Base-by-base conservation (phyloP, 2,329 filamentous ascomycete genomes). In the Capronia coronata region DNA sequence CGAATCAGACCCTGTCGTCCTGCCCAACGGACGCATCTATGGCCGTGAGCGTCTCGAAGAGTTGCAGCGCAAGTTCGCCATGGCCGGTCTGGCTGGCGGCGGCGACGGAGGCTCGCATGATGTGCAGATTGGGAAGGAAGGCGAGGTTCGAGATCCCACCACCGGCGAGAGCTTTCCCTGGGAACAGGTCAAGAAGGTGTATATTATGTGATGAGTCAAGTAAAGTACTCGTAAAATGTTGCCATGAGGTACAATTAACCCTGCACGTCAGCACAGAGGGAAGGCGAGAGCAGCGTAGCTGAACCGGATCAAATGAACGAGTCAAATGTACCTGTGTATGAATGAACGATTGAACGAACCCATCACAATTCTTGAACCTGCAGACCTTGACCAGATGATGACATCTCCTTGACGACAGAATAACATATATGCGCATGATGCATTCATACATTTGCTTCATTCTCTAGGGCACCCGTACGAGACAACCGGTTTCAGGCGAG, bases 11-110 rank as follows among this genome's bases (percentile, higher is more conserved):
- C 78, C 93, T 1, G 78, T 94, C 16, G 78, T 97, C 37, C 70
- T 98, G 48, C 93, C 93, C 19, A 96, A 94, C 65, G 84, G 86
- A 1, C 77, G 87, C 45, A 85, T 94, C 8, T 96, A 95, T 64
- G 87, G 91, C 16, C 77, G 80, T 50, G 79, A 84, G 48, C 75
- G 84, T 43, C 72, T 98, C 43, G 72, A 84, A 54, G 79, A 86
- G 49, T 82, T 93, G 66, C 87, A 90, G 48, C 78, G 80, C 62
- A 96, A 94, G 71, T 74, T 88, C 0, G 74, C 47, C 27, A 58
- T 57, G 54, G 51, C 51, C 11, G 54, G 52, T 11, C 38, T 48
- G 2, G 42, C 46, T 13, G 55, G 45, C 18, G 39, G 43, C 18
- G 39, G 43, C 8, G 43, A 35, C 1, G 49, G 23, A 2, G 44